Conservation (phyloP, 257 asterid genomes). For the Ballota nigra region DNA sequence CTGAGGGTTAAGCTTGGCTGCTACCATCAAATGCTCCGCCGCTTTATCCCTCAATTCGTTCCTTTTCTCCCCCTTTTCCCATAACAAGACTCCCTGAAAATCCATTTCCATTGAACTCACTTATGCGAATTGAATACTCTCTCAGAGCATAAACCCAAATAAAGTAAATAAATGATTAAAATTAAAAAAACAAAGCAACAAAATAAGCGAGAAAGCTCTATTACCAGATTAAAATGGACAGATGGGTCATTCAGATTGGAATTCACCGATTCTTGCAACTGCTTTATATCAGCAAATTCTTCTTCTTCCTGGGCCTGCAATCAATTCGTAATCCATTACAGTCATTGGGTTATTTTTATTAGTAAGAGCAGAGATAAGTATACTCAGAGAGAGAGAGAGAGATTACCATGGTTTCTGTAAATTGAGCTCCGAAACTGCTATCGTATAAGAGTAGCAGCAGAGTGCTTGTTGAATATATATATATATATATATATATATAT, state of each 20-base stretch:
- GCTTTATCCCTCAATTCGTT: constrained; percentile 48
- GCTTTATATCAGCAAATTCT: constrained; percentile 26
- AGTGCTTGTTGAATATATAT: background rate
- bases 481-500: too few relatives aligned
- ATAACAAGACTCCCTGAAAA: constrained; percentile 63
- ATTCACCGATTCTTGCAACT: constrained; percentile 44
- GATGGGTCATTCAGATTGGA: constrained; percentile 56
- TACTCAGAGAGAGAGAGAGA: constrained; percentile 4
- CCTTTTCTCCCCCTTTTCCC: constrained; percentile 63
- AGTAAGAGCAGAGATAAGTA: background rate
- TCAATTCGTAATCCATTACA: constrained; percentile 8
- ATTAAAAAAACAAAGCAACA: background rate
- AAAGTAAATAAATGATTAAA: background rate
- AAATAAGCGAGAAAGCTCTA: background rate
- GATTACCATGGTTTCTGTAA: constrained; percentile 26
- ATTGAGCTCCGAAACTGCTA: background rate
- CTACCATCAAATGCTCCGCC: constrained; percentile 71
- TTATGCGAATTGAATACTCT: background rate
- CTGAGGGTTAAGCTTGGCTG: constrained; percentile 77
- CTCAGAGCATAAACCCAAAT: background rate
- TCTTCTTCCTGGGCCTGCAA: constrained; percentile 40
- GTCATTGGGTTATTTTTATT: background rate
- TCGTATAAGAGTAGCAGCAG: background rate
- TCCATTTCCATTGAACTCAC: background rate
- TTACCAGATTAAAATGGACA: constrained; percentile 66